These are phyloP conservation scores for Colletotrichum siamense DNA, from an alignment of 2,329 filamentous ascomycete genomes.

Conservation along the genomic window DNA sequence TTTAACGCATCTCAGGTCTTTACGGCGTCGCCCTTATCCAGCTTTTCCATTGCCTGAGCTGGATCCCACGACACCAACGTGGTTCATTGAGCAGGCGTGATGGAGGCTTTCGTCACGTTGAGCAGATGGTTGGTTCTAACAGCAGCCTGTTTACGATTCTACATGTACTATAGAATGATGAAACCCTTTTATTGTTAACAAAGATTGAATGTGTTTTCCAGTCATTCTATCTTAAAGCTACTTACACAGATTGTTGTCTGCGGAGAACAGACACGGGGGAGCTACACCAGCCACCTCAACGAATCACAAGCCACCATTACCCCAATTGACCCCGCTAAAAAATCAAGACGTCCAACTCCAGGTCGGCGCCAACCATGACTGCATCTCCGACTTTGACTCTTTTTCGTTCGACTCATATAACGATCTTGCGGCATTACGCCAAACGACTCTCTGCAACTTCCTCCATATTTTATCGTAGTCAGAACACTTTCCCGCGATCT, in stretches of 20 bases:
- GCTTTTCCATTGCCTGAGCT: neutral
- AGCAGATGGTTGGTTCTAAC: neutral
- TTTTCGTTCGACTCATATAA: neutral
- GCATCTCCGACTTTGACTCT: neutral
- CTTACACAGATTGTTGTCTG: neutral
- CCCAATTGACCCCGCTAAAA: neutral
- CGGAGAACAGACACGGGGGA: neutral
- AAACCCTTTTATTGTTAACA: neutral
- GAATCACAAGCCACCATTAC: neutral
- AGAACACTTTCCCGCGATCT: neutral
- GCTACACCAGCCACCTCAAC: neutral
- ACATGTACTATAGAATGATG: neutral
- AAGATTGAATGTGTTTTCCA: neutral
- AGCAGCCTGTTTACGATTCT: neutral
- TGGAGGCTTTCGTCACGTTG: neutral
- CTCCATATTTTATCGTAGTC: accelerated
- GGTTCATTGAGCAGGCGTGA: neutral
- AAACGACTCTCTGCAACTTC: neutral
- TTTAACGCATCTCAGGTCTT: too few relatives aligned
- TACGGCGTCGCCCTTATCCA: neutral
- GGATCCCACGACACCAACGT: neutral
- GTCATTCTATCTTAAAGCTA: neutral
- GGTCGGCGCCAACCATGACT: neutral
- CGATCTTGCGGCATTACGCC: neutral
- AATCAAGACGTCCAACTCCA: neutral